A percentile compares a stretch with the other conserved stretches of the same genome.
phyloP scores from a whole-genome alignment of 2,329 filamentous ascomycete species.

The Alternaria ethzedia region DNA sequence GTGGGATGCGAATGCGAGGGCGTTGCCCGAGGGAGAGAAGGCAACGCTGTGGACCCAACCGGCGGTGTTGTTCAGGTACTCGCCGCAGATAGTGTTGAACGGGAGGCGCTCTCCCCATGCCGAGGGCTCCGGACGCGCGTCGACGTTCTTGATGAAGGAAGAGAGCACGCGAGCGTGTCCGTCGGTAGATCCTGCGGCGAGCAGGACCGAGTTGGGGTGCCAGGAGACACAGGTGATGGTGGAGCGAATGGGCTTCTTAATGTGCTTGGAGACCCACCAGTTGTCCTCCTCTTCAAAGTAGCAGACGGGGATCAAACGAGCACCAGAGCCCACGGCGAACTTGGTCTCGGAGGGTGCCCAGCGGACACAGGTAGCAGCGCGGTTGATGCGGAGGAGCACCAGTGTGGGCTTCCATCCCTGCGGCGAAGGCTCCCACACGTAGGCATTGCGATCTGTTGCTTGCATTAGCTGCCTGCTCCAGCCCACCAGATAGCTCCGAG shows the following conservation, averaged over 20 bases:
- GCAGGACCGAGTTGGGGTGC: conserved; percentile 96
- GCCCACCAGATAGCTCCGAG: not conserved
- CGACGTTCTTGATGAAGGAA: conserved; percentile 94
- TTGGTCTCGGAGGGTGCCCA: conserved; percentile 98
- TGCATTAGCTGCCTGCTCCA: conserved; percentile 22
- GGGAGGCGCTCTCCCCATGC: conserved; percentile 95
- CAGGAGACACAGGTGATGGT: conserved; percentile 94
- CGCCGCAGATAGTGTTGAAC: conserved; percentile 98
- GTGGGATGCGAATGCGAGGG: conserved; percentile 92
- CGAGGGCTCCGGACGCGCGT: conserved; percentile 81
- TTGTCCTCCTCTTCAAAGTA: conserved; percentile 99
- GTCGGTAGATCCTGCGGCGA: conserved; percentile 95
- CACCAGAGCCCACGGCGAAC: conserved; percentile 95
- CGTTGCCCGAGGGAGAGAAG: conserved; percentile 91
- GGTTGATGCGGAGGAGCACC: conserved; percentile 94
- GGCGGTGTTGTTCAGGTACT: conserved; percentile 93
- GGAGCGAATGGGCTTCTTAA: conserved; percentile 98
- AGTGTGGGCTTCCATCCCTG: conserved; percentile 95
- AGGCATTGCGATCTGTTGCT: conserved; percentile 83
- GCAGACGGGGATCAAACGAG: conserved; percentile 93
- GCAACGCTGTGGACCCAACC: conserved; percentile 95
- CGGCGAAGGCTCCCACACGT: conserved; percentile 96
- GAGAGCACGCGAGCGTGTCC: conserved; percentile 95
- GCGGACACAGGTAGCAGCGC: conserved; percentile 93
- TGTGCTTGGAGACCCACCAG: conserved; percentile 99